Base-by-base conservation (phyloP, 306 rosid species). In the Acacia acuminata region DNA sequence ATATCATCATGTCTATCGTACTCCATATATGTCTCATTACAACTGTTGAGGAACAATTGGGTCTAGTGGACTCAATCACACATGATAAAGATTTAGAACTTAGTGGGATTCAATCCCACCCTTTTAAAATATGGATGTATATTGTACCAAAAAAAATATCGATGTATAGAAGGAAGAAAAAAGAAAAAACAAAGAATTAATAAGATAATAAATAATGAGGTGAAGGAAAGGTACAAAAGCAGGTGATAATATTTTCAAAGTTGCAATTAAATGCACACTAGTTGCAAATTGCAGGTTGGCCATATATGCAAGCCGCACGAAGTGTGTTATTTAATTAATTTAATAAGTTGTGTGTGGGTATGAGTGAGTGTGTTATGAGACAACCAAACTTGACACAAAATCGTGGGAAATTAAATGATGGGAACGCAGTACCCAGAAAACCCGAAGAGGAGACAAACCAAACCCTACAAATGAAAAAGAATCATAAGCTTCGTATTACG, bases 381-480 rank as follows among this genome's bases (percentile, higher is more conserved):
- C 60, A 78, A 10, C 67, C 85, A 89, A 91, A 73, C 60, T 89
- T 86, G 91, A 83, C 88, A 83, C 84, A 51, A 27, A 63, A 63
- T 63, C 8, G 38, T 27, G 64, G 27, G 13, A 4, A 22, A 8
- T 3, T 8, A 6, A 55, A 55, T 56, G 64, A 56, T 56, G 66
- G 65, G 16, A 22, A 60, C 3, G 66, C 24, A 22, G 32, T 30
- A 64, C 42, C 70, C 42, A 61, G 42, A 64, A 64, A 30, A 64
- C 42, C 42, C 70, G 70, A 64, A 64, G 70, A 30, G 42, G 42
- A 64, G 70, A 66, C 45, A 10, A 34, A 32, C 71, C 71, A 30
- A 64, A 64, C 40, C 42, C 63, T 20, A 55, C 63, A 55, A 55
- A 55, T 8, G 10, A 8, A 55, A 55, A 55, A 12, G 42, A 24